Conservation (phyloP, 108 stramenopile genomes). For the Mayamaea pseudoterrestris region DNA sequence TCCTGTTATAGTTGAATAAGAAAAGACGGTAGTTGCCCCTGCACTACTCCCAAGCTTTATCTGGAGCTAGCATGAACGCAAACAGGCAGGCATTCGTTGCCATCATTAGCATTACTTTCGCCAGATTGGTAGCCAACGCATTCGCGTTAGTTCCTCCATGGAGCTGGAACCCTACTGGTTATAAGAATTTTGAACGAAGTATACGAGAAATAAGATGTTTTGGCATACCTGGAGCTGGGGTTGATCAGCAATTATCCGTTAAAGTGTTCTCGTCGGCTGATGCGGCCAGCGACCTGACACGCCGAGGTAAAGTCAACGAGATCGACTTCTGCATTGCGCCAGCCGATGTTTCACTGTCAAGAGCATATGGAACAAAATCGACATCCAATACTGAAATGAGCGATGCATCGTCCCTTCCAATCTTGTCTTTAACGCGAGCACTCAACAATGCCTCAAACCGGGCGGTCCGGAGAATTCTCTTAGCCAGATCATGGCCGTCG, state of each 20-base stretch:
- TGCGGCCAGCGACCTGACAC: neutral
- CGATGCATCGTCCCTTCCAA: conserved; percentile 17
- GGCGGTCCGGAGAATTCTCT: conserved; percentile 60
- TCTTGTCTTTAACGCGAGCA: conserved; percentile 50
- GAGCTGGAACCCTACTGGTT: neutral
- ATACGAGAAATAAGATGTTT: neutral
- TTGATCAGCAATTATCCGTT: neutral
- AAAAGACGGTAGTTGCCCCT: no score
- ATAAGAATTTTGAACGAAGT: neutral
- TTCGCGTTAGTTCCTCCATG: neutral
- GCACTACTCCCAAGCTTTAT: no score
- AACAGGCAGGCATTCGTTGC: no score
- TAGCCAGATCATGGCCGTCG: conserved; percentile 74
- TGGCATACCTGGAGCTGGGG: neutral
- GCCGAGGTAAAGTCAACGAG: conserved; percentile 42
- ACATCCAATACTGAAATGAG: neutral
- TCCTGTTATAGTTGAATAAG: no score
- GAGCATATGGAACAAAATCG: conserved; percentile 28
- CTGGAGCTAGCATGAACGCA: no score
- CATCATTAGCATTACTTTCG: no score
- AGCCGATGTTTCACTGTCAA: conserved; percentile 63
- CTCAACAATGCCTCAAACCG: conserved; percentile 80
- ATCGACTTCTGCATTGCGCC: conserved; percentile 83
- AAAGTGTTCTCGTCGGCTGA: neutral
- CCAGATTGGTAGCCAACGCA: neutral